Conservation (phyloP, 371 early-diverging fungal genomes). For the Rhizopus microsporus region DNA sequence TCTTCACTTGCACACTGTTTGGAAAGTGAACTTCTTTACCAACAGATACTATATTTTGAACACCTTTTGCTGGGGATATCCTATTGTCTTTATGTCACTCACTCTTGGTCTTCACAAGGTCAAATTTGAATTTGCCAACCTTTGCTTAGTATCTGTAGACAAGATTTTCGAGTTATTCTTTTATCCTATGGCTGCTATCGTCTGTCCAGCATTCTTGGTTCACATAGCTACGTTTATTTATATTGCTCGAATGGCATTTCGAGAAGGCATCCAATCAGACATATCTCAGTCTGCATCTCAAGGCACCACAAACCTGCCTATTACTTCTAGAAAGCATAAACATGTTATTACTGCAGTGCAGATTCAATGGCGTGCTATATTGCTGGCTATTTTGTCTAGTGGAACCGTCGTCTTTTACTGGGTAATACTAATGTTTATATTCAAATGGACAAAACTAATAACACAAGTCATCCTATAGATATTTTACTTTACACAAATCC, state of each 20-base stretch:
- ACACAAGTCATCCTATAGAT: constrained; percentile 2
- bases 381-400: constrained; percentile 57
- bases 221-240: constrained; percentile 65
- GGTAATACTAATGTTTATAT: constrained; percentile 17
- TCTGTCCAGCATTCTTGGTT: constrained; percentile 58
- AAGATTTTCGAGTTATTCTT: constrained; percentile 59
- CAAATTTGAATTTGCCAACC: constrained; percentile 61
- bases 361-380: constrained; percentile 70
- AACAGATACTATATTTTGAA: constrained; percentile 53
- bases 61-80: constrained; percentile 64
- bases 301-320: constrained; percentile 33
- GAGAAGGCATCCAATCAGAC: constrained; percentile 50
- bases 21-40: constrained; percentile 61
- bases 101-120: constrained; percentile 51
- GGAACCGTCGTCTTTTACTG: constrained; percentile 55
- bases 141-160: constrained; percentile 58
- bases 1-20: constrained; percentile 69
- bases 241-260: constrained; percentile 57
- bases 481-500: constrained; percentile 59
- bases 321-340: constrained; percentile 44
- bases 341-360: constrained; percentile 64
- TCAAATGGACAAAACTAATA: no score
- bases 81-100: constrained; percentile 50
- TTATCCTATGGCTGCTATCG: constrained; percentile 60
- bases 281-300: constrained; percentile 43